Base-by-base conservation (phyloP, 768 basidiomycete genomes). In the Leccinum rimulosum region DNA sequence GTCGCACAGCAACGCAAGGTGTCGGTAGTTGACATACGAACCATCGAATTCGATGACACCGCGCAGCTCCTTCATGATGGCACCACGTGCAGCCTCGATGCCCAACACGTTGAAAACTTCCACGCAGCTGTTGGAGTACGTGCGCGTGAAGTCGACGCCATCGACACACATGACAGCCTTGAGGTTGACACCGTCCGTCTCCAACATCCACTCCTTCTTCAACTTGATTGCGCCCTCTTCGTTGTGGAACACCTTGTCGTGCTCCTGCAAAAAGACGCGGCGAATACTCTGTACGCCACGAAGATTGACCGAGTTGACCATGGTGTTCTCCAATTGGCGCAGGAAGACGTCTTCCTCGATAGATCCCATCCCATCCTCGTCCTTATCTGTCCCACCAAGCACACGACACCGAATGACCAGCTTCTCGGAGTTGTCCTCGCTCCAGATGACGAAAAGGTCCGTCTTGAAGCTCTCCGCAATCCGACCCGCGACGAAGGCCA, bases 11-110 rank as follows among this genome's bases (percentile, higher is more conserved):
- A 99, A 80, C 2, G 94, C 92, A 52, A 98, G 82, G 75, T 99
- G 97, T 56, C 97, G 87, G 75, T 95, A 98, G 76, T 99, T 98
- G 80, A 99, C 97, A 68, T 98, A 97, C 17, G 96, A 98, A 81
- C 96, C 96, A 70, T 98, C 96, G 78, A 98, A 98, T 75, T 98
- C 95, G 75, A 99, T 97, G 71, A 98, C 97, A 57, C 87, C 84
- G 62, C 96, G 89, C 50, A 99, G 75, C 73, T 99, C 97, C 77
- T 83, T 92, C 82, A 97, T 86, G 67, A 99, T 89, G 8, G 95
- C 93, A 15, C 88, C 93, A 6, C 96, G 88, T 15, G 95, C 95
- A 19, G 95, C 97, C 74, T 99, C 97, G 68, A 99, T 97, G 64
- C 97, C 97, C 55, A 98, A 82, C 25, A 95, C 93, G 64, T 92